Percentiles rank a stretch among this genome's conserved stretches.
phyloP scores from a whole-genome alignment of 164 flowering plant genomes.

The Nymphaea thermarum region DNA sequence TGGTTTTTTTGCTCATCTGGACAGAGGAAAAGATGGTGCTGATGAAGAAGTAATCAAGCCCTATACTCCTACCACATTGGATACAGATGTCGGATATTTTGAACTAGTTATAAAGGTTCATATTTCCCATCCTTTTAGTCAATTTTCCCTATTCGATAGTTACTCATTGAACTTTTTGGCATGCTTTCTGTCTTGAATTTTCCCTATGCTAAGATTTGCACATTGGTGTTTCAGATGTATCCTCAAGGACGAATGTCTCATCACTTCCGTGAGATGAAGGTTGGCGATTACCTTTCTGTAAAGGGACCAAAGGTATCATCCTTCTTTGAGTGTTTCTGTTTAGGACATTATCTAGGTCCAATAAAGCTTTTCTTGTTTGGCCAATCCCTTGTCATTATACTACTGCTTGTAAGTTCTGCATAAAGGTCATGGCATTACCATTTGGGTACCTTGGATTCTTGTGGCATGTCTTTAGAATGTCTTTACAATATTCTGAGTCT shows the following conservation, averaged over 20 bases:
- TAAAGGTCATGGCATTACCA: too few species aligned
- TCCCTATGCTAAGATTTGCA: background rate
- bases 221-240: slow-evolving; percentile 54
- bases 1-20: background rate
- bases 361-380: background rate
- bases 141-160: too few species aligned
- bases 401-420: too few species aligned
- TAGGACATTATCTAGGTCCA: background rate
- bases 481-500: too few species aligned
- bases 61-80: slow-evolving; percentile 94
- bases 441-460: too few species aligned
- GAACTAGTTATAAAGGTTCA: slow-evolving; percentile 90
- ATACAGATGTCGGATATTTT: slow-evolving; percentile 88
- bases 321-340: background rate
- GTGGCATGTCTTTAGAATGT: too few species aligned
- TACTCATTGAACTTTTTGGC: background rate
- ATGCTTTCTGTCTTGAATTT: background rate
- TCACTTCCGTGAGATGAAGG: slow-evolving; percentile 95
- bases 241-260: slow-evolving; percentile 99
- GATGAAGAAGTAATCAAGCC: slow-evolving; percentile 94
- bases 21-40: slow-evolving; percentile 82
- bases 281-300: slow-evolving; percentile 75
- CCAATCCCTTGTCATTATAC: background rate
- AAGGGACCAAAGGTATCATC: slow-evolving; percentile 88
- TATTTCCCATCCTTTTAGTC: background rate